Evolutionary conservation across 2,329 filamentous ascomycete genomes (phyloP), one percentile per base, ranked within the genome.

Genomic region (Arthrobotrys megalospora): DNA sequence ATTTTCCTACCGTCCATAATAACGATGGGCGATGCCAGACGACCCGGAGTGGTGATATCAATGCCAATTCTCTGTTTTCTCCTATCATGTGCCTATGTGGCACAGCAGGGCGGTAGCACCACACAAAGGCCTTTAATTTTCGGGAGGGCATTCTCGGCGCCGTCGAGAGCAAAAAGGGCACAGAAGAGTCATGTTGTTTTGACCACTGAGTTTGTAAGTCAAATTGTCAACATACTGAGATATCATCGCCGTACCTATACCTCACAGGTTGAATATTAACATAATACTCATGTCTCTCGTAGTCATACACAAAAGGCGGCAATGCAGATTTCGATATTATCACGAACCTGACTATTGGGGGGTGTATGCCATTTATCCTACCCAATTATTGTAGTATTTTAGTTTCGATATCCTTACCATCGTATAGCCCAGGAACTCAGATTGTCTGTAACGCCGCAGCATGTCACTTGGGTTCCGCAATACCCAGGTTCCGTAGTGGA

Each of bases 391-490:
- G 36, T 6, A 2, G 36, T 8, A 14, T 38, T 38, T 38, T 8
- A 38, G 21, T n/a, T 32, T 53, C 24, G 5, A 34, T 28, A 53
- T 34, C 21, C 52, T 58, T 11, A 58, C 52, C 19, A 8, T 58
- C 6, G 16, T 41, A 14, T 7, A 58, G 52, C 21, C 52, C 52
- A 58, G 32, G 32, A 21, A 2, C 52, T 58, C 8, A n/a, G n/a
- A 48, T 21, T 64, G 2, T 32, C 60, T 0, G 60, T 64, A 5
- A 64, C 60, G n/a, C 60, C 60, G 11, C 60, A 64, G 16, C 60
- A 64, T 19, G 43, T 64, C 3, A 64, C 60, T 36, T 64, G 60
- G 60, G 60, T 64, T 48, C 60, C 60, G 6, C 60, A 64, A n/a
- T 16, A 64, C 3, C 60, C 60, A 21, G 24, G 38, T 10, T 64